Evolutionary conservation across 352 stramenopile species (phyloP).

Genomic region (Plasmopara halstedii): DNA sequence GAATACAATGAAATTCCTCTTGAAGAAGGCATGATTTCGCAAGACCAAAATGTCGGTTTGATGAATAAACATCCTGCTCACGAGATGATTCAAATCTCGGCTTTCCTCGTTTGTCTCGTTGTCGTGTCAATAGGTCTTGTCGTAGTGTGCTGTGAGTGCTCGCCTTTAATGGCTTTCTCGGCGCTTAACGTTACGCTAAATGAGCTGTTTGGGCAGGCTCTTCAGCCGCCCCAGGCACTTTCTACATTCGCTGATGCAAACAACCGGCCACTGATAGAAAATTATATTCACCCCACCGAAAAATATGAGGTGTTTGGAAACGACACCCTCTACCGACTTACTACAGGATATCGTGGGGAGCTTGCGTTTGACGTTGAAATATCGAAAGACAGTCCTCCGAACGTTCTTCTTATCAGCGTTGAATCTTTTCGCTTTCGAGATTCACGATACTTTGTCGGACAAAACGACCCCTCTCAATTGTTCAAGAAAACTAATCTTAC

Average conservation of each 20-base stretch:
- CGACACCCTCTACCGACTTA: conserved; percentile 16
- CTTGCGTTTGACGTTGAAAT: conserved; percentile 16
- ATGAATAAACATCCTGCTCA: conserved; percentile 1
- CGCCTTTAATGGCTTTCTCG: conserved; percentile 10
- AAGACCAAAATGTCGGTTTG: background rate
- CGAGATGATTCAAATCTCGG: conserved; percentile 2
- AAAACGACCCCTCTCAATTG: conserved; percentile 29
- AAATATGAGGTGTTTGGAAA: conserved; percentile 13
- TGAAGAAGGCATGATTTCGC: background rate
- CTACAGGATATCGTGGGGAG: conserved; percentile 11
- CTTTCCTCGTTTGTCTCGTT: conserved; percentile 9
- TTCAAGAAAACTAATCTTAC: conserved; percentile 19
- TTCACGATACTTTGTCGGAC: conserved; percentile 38
- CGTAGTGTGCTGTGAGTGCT: conserved; percentile 5
- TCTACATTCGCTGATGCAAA: conserved; percentile 4
- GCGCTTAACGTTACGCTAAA: conserved; percentile 18
- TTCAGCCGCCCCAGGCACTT: conserved; percentile 4
- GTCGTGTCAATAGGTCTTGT: conserved; percentile 4
- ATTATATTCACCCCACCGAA: conserved; percentile 16
- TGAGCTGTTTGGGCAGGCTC: conserved; percentile 6
- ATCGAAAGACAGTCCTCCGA: conserved; percentile 22
- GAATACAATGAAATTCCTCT: conserved; percentile 8
- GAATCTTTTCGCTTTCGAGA: conserved; percentile 54
- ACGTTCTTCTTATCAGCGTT: conserved; percentile 40
- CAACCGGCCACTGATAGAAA: conserved; percentile 6